Conservation (phyloP, 768 basidiomycete genomes). For the Leccinum rimulosum region DNA sequence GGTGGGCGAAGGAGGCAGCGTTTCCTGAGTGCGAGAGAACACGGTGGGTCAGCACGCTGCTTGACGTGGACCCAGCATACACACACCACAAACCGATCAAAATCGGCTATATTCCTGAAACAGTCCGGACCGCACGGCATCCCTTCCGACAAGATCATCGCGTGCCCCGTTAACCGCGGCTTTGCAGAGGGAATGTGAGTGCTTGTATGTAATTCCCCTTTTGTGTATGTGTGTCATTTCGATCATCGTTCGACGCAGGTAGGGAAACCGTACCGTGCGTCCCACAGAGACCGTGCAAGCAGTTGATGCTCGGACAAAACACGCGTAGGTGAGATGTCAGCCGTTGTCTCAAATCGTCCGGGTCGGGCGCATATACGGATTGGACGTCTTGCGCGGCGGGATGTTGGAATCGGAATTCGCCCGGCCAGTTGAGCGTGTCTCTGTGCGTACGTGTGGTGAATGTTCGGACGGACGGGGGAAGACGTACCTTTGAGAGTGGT, state of each 20-base stretch:
- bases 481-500: constrained; percentile 40
- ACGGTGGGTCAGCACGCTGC: background rate
- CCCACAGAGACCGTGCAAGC: constrained; percentile 39
- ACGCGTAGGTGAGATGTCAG: constrained; percentile 30
- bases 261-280: constrained; percentile 34
- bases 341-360: constrained; percentile 30
- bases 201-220: constrained; percentile 3
- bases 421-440: constrained; percentile 41
- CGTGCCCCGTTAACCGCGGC: constrained; percentile 20
- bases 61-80: background rate
- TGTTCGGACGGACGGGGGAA: background rate
- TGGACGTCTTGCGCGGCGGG: background rate
- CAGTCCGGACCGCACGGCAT: constrained; percentile 33
- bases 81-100: constrained; percentile 23
- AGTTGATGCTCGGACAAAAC: constrained; percentile 49
- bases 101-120: constrained; percentile 26
- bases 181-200: constrained; percentile 20
- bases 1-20: constrained; percentile 17
- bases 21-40: constrained; percentile 14
- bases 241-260: background rate
- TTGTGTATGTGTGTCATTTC: background rate
- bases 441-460: constrained; percentile 19
- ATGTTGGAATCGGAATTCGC: constrained; percentile 7
- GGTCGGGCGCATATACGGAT: constrained; percentile 13
- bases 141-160: constrained; percentile 28